These are phyloP conservation scores for Komagataella ulmi DNA, from an alignment of 805 yeast species.

Conservation along the genomic window DNA sequence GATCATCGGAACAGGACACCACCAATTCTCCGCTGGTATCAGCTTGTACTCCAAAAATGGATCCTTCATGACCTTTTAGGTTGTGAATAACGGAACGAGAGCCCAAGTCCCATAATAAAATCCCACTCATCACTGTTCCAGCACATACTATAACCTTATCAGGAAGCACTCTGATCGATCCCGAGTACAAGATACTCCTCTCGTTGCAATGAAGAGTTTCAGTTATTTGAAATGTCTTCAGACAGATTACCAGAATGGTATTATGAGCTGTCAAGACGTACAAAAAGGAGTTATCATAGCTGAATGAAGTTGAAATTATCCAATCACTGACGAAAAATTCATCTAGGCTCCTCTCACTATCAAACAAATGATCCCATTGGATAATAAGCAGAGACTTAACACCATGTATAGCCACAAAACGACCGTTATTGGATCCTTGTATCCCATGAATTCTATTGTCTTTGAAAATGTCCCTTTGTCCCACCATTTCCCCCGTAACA, in stretches of 20 bases:
- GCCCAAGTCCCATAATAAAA: slow-evolving; percentile 59
- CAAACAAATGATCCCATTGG: slow-evolving; percentile 18
- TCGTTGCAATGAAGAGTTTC: slow-evolving; percentile 38
- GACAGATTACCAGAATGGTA: slow-evolving; percentile 29
- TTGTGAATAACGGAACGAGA: slow-evolving; percentile 30
- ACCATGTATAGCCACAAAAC: slow-evolving; percentile 41
- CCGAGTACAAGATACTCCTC: slow-evolving; percentile 80
- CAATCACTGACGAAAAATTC: slow-evolving; percentile 63
- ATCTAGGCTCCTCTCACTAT: slow-evolving; percentile 5
- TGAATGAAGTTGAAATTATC: slow-evolving; percentile 54
- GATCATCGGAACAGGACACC: slow-evolving; percentile 85
- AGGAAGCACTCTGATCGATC: slow-evolving; percentile 41
- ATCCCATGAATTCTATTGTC: slow-evolving; percentile 81
- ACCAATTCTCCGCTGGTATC: slow-evolving; percentile 41
- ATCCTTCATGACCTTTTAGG: slow-evolving; percentile 75
- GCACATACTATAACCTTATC: slow-evolving; percentile 49
- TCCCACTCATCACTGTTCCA: slow-evolving; percentile 90
- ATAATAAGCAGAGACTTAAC: slow-evolving; percentile 49
- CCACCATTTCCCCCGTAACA: slow-evolving; percentile 21
- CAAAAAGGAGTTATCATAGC: slow-evolving; percentile 20
- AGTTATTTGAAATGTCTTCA: slow-evolving; percentile 12
- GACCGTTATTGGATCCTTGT: slow-evolving; percentile 16
- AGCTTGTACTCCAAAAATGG: slow-evolving; percentile 70
- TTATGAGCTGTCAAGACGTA: slow-evolving; percentile 74
- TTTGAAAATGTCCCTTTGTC: slow-evolving; percentile 35